These are phyloP conservation scores for Didymella glomerata DNA, from an alignment of 2,329 filamentous ascomycete species.

Conservation along the genomic window DNA sequence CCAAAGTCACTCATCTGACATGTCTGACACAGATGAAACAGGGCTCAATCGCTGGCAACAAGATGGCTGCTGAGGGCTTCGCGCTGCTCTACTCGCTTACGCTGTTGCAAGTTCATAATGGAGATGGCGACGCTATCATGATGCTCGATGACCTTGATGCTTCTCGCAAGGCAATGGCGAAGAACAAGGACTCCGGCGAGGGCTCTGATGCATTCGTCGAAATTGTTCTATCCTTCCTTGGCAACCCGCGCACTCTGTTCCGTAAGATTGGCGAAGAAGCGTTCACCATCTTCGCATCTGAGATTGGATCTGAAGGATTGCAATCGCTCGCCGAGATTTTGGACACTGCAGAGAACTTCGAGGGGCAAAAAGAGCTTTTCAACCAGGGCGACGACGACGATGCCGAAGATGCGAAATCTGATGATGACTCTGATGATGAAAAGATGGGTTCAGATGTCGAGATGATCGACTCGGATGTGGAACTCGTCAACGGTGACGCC, in stretches of 20 bases:
- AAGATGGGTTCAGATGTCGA: conserved; percentile 57
- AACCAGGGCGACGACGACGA: conserved; percentile 61
- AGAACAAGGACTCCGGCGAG: conserved; percentile 42
- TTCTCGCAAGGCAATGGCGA: conserved; percentile 71
- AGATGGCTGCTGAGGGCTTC: conserved; percentile 66
- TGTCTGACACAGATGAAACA: conserved; percentile 25
- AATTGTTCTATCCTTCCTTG: conserved; percentile 87
- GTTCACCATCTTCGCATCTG: conserved; percentile 80
- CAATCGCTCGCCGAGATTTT: conserved; percentile 74
- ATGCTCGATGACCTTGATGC: conserved; percentile 83
- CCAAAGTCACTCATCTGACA: neutral
- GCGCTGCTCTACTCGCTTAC: conserved; percentile 84
- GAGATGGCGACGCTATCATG: conserved; percentile 83
- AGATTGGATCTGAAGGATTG: conserved; percentile 77
- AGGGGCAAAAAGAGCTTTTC: conserved; percentile 88
- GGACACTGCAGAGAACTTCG: conserved; percentile 78
- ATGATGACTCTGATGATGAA: conserved; percentile 58
- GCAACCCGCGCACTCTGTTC: conserved; percentile 83
- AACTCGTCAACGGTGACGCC: conserved; percentile 37
- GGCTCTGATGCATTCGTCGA: conserved; percentile 70
- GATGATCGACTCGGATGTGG: conserved; percentile 48
- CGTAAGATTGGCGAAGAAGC: conserved; percentile 87
- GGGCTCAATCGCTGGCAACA: conserved; percentile 40
- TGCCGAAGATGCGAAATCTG: conserved; percentile 53
- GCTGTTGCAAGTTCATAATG: conserved; percentile 88